A percentile compares a stretch with the other conserved stretches of the same genome.
Evolutionary conservation across 106 monocot genomes (phyloP).

Genomic region (Acorus gramineus): DNA sequence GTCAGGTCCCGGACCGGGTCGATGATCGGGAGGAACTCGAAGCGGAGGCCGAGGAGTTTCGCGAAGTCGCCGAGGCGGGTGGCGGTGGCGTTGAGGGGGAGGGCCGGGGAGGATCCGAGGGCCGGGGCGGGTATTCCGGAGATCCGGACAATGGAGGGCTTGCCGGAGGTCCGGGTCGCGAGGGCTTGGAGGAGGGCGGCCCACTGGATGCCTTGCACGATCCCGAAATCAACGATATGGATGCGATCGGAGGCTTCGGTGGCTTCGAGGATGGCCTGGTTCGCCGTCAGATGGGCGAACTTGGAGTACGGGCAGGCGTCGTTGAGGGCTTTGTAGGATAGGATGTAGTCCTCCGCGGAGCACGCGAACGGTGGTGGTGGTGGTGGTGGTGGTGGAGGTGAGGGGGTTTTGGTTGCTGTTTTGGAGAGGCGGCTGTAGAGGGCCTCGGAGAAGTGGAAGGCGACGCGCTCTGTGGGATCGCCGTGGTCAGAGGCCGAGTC

Average conservation of each 20-base stretch:
- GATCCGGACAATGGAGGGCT: constrained; percentile 63
- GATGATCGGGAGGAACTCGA: constrained; percentile 74
- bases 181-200: constrained; percentile 90
- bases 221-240: constrained; percentile 91
- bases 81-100: constrained; percentile 51
- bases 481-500: constrained; percentile 50
- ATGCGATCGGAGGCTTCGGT: constrained; percentile 54
- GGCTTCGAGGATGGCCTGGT: constrained; percentile 93
- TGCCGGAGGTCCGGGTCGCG: constrained; percentile 61
- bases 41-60: constrained; percentile 49
- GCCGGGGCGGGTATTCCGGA: constrained; percentile 68
- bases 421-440: constrained; percentile 37
- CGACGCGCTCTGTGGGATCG: constrained; percentile 69
- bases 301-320: constrained; percentile 94
- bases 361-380: constrained; percentile 3
- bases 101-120: constrained; percentile 28
- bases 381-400: background rate
- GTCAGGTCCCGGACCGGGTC: constrained; percentile 44
- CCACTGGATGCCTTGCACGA: constrained; percentile 88
- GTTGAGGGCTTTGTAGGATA: constrained; percentile 75
- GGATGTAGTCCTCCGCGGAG: constrained; percentile 53
- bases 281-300: constrained; percentile 92
- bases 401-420: background rate
- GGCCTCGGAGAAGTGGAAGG: constrained; percentile 83
- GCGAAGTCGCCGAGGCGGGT: constrained; percentile 71